Conservation (phyloP, 2,329 filamentous ascomycete genomes). For the Diaporthe sp. region DNA sequence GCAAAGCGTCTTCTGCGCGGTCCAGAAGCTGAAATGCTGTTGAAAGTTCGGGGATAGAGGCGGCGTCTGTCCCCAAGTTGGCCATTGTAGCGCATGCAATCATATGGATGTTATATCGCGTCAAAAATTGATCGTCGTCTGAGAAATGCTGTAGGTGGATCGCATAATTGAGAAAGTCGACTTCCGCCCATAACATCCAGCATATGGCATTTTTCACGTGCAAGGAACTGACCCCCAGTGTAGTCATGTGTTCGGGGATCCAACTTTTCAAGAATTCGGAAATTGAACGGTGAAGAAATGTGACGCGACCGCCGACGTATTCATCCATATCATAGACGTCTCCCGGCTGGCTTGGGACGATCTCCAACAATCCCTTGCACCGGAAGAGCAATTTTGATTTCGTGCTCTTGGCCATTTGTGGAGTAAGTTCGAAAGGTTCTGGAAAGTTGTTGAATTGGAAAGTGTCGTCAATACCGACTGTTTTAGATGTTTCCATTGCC, state of each 20-base stretch:
- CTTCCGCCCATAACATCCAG: background rate
- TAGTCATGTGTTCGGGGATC: background rate
- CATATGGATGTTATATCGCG: background rate
- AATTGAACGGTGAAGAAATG: background rate
- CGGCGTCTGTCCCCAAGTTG: background rate
- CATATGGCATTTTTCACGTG: background rate
- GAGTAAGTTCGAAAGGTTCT: background rate
- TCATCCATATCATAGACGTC: background rate
- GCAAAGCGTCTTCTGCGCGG: background rate
- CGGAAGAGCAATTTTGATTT: background rate
- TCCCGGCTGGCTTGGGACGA: background rate
- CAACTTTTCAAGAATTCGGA: background rate
- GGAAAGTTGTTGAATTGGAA: background rate
- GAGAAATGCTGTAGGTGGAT: background rate
- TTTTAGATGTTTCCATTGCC: background rate
- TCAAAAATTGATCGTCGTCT: fast-evolving
- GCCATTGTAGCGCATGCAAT: background rate
- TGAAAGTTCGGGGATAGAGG: too few relatives aligned
- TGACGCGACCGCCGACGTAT: background rate
- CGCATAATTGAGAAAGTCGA: background rate
- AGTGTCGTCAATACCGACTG: background rate
- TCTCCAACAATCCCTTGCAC: background rate
- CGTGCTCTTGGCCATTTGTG: background rate
- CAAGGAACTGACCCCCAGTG: background rate
- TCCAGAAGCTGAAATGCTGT: background rate